phyloP scores from a whole-genome alignment of 805 yeast genomes.

The Soucietia sequanensis region DNA sequence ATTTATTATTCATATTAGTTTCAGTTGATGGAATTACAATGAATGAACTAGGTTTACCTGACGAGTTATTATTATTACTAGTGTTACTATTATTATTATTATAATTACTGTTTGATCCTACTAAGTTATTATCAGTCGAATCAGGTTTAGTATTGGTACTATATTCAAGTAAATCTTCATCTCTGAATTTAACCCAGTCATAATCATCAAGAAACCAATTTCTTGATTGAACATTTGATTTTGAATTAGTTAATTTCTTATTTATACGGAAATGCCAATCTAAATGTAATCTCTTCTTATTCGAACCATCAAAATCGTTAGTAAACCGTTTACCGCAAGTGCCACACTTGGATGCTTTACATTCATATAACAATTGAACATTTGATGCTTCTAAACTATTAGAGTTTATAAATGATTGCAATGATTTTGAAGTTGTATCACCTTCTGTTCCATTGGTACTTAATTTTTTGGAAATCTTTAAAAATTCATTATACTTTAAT shows the following conservation, averaged over 20 bases:
- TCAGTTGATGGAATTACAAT: constrained; percentile 69
- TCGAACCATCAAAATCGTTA: constrained; percentile 53
- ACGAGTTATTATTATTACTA: constrained; percentile 1
- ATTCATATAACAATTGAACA: constrained; percentile 49
- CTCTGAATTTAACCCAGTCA: constrained; percentile 74
- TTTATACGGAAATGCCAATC: constrained; percentile 97
- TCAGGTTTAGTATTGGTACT: constrained; percentile 13
- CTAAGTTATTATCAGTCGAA: background rate
- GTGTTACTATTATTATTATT: constrained; percentile 2
- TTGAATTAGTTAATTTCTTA: constrained; percentile 51
- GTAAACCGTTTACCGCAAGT: constrained; percentile 87
- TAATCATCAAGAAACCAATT: constrained; percentile 76
- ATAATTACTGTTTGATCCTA: too few species aligned
- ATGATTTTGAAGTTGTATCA: constrained; percentile 6
- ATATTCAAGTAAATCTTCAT: constrained; percentile 49
- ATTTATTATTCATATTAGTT: constrained; percentile 48
- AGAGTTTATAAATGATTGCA: constrained; percentile 38
- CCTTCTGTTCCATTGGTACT: background rate
- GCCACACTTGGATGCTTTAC: constrained; percentile 76
- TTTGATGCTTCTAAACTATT: constrained; percentile 29
- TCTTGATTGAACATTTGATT: constrained; percentile 60
- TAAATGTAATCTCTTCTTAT: constrained; percentile 61
- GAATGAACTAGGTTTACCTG: constrained; percentile 25
- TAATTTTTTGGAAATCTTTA: constrained; percentile 20
- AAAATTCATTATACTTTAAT: constrained; percentile 29